Evolutionary conservation across 2,329 filamentous ascomycete species (phyloP), one percentile per base, ranked within the genome.

Genomic region (Didymella lethalis): DNA sequence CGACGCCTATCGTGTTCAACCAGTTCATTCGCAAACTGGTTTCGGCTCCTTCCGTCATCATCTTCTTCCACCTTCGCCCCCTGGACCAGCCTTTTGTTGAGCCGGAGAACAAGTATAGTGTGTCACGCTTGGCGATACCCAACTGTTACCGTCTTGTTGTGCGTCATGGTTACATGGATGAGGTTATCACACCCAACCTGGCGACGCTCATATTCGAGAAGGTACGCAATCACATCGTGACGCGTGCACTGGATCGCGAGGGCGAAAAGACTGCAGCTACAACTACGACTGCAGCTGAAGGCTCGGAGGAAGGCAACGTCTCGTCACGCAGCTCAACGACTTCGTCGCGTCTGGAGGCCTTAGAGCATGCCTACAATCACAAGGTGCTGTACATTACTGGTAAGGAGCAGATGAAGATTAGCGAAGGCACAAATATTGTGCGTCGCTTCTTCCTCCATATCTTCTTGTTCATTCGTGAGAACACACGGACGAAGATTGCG

Each of bases 1-100:
- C 84, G 7, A 85, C 85, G 0, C 89, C 88, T 2, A 84, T 83
- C 7, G 87, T 89, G 7, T 92, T 91, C 73, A 85, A 86, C 4
- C 88, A 92, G 53, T 93, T 92, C 70, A 80, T 91, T 10, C 84
- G 83, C 52, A 92, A 92, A 70, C 88, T 93, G 61, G 84, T 85
- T 45, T 85, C 87, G 0, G 80, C 85, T 6, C 88, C 89, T 0
- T 86, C 90, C 25, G 84, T 90, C 11, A 83, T 85, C 12, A 82
- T 92, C 1, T 92, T 93, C 74, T 90, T 93, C 73, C 89, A 93
- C 67, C 81, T 92, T 58, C 85, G 88, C 7, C 83, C 88, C 0
- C 80, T 91, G 0, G 82, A 86, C 29, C 77, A 80, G 1, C 88
- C 89, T 2, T 65, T 70, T 14, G 68, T 72, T 1, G 53, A 62